These are phyloP conservation scores for Luzula sylvatica DNA, from an alignment of 176 grass and related monocot genomes.

Conservation along the genomic window DNA sequence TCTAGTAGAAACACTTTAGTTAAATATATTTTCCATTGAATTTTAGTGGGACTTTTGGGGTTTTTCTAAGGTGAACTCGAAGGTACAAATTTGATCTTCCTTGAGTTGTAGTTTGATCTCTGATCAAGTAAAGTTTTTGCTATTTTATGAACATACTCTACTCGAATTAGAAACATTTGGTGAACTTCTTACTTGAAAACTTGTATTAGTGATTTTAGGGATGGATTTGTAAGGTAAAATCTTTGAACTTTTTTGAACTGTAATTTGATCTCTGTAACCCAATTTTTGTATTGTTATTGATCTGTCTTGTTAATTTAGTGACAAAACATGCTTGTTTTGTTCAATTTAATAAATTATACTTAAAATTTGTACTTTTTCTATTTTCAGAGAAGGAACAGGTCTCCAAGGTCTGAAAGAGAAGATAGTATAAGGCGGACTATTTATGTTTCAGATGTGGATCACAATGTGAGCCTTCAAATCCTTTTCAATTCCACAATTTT, in stretches of 20 bases:
- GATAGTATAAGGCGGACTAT: conserved; percentile 73
- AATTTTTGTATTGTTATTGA: no score
- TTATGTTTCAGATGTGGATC: conserved; percentile 95
- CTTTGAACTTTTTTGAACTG: no score
- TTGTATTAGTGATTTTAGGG: no score
- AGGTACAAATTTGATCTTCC: conserved; percentile 2
- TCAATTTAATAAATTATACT: no score
- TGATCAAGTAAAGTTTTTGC: conserved; percentile 7
- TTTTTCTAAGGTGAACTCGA: neutral
- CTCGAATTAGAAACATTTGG: no score
- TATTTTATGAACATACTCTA: neutral
- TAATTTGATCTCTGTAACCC: no score
- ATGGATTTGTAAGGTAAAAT: no score
- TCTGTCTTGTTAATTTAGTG: no score
- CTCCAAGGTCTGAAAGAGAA: conserved; percentile 42
- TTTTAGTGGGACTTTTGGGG: neutral
- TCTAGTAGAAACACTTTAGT: neutral
- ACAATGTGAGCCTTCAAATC: conserved; percentile 40
- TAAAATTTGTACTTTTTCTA: conserved; percentile 9
- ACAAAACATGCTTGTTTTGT: neutral
- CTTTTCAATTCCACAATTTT: neutral
- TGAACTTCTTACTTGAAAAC: no score
- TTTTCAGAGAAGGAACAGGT: conserved; percentile 51
- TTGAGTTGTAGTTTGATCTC: conserved; percentile 12
- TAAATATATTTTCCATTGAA: conserved; percentile 5